Percentiles rank a stretch among this genome's conserved stretches.
phyloP scores from a whole-genome alignment of 2,329 filamentous ascomycete species.

The Scedosporium apiospermum region DNA sequence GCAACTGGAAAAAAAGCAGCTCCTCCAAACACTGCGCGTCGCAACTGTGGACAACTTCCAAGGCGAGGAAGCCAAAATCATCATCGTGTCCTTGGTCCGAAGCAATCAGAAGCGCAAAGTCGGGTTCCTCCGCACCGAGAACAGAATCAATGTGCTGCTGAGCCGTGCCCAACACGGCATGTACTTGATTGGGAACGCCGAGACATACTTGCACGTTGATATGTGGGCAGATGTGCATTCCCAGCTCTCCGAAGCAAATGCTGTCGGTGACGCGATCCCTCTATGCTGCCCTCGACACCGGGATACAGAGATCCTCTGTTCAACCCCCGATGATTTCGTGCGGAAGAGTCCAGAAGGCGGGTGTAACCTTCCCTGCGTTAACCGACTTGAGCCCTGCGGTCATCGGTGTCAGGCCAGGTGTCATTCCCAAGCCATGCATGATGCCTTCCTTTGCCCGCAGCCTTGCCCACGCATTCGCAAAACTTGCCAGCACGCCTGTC shows the following conservation, averaged over 20 bases:
- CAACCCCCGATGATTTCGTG: conserved; percentile 48
- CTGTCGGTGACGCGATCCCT: conserved; percentile 51
- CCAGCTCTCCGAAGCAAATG: conserved; percentile 37
- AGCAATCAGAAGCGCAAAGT: conserved; percentile 57
- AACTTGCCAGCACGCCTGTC: conserved; percentile 34
- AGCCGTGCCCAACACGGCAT: conserved; percentile 56
- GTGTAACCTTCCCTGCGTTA: conserved; percentile 48
- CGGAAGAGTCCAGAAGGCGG: conserved; percentile 58
- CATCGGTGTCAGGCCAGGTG: conserved; percentile 34
- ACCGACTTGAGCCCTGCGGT: conserved; percentile 32
- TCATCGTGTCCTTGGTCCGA: conserved; percentile 57
- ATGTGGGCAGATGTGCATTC: conserved; percentile 39
- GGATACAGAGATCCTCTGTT: conserved; percentile 33
- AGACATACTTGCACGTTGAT: conserved; percentile 53
- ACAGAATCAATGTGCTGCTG: conserved; percentile 63
- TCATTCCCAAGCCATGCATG: conserved; percentile 35
- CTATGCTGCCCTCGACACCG: conserved; percentile 53
- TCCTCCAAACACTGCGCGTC: neutral
- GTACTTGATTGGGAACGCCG: conserved; percentile 60
- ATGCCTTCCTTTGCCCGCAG: conserved; percentile 31
- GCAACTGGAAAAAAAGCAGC: conserved; percentile 15
- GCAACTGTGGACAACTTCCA: conserved; percentile 61
- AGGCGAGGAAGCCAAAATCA: conserved; percentile 66
- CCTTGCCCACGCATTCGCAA: conserved; percentile 29
- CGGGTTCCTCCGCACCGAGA: conserved; percentile 57